phyloP scores from a whole-genome alignment of 164 flowering plant genomes.

The Houttuynia cordata region DNA sequence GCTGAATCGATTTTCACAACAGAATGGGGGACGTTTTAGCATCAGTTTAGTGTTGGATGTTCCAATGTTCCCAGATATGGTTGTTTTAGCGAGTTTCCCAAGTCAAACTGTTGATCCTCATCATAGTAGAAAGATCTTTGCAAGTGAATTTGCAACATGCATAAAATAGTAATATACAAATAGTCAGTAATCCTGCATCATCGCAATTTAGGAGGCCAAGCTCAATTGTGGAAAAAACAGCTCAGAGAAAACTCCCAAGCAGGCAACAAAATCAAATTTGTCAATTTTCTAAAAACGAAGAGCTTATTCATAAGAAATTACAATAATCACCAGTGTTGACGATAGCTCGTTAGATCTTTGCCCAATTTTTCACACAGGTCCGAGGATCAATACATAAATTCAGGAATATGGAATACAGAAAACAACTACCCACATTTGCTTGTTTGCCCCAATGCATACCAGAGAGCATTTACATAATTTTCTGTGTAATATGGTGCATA shows the following conservation, averaged over 20 bases:
- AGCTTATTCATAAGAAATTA: constrained; percentile 55
- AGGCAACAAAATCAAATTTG: constrained; percentile 77
- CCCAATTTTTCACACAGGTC: too few relatives aligned
- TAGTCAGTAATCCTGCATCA: background rate
- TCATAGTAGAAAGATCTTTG: constrained; percentile 67
- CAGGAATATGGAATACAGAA: too few relatives aligned
- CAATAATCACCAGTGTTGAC: constrained; percentile 66
- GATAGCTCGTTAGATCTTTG: constrained; percentile 30
- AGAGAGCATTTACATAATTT: too few relatives aligned
- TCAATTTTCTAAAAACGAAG: constrained; percentile 80
- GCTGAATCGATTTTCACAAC: constrained; percentile 75
- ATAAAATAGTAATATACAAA: background rate
- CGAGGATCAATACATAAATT: too few relatives aligned
- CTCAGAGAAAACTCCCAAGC: constrained; percentile 87
- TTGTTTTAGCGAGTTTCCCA: constrained; percentile 53
- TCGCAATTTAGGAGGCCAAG: constrained; percentile 77
- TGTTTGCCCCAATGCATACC: too few relatives aligned
- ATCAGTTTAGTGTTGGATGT: constrained; percentile 60
- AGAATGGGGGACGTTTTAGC: constrained; percentile 50
- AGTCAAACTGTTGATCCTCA: constrained; percentile 71
- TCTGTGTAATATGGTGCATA: too few relatives aligned
- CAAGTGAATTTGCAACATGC: constrained; percentile 66
- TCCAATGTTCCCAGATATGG: constrained; percentile 57
- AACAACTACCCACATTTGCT: too few relatives aligned
- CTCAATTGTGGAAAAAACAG: constrained; percentile 64